Conservation (phyloP, 768 basidiomycete species). For the Austroboletus eburneus region DNA sequence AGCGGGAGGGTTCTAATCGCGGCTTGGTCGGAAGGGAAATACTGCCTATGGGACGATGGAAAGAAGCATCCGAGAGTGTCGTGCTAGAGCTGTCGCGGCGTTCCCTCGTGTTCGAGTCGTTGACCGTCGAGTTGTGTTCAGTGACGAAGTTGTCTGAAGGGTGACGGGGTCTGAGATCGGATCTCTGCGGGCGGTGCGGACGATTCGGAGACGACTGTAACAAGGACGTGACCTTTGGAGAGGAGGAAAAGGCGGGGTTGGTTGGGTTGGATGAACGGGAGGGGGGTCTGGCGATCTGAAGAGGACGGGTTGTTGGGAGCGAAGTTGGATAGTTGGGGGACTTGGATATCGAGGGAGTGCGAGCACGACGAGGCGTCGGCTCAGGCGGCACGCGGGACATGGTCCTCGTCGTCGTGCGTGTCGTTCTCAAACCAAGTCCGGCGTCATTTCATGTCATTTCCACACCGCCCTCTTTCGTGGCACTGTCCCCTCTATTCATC, state of each 20-base stretch:
- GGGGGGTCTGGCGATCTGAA: constrained; percentile 56
- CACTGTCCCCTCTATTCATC: constrained; percentile 37
- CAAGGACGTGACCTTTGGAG: constrained; percentile 38
- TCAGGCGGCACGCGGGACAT: constrained; percentile 41
- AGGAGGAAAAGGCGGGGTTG: constrained; percentile 34
- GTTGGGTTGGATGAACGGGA: constrained; percentile 53
- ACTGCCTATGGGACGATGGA: constrained; percentile 29
- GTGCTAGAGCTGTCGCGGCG: constrained; percentile 52
- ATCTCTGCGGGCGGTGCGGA: constrained; percentile 64
- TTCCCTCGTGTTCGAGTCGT: constrained; percentile 25
- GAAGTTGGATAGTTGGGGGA: constrained; percentile 36
- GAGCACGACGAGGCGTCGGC: constrained; percentile 37
- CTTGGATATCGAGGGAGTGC: constrained; percentile 43
- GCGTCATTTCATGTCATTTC: constrained; percentile 5
- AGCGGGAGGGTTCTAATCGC: constrained; percentile 15
- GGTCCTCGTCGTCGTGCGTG: constrained; percentile 12
- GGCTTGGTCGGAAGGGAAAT: constrained; percentile 16
- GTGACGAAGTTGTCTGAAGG: constrained; percentile 50
- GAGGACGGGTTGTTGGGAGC: constrained; percentile 45
- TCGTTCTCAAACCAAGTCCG: constrained; percentile 2
- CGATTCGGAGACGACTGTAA: constrained; percentile 45
- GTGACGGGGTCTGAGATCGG: constrained; percentile 55
- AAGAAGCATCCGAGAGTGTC: constrained; percentile 42
- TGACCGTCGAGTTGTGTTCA: constrained; percentile 42
- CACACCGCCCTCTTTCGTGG: no score